These are phyloP conservation scores for Ceratonia siliqua DNA, from an alignment of 306 rosid genomes.

Conservation along the genomic window DNA sequence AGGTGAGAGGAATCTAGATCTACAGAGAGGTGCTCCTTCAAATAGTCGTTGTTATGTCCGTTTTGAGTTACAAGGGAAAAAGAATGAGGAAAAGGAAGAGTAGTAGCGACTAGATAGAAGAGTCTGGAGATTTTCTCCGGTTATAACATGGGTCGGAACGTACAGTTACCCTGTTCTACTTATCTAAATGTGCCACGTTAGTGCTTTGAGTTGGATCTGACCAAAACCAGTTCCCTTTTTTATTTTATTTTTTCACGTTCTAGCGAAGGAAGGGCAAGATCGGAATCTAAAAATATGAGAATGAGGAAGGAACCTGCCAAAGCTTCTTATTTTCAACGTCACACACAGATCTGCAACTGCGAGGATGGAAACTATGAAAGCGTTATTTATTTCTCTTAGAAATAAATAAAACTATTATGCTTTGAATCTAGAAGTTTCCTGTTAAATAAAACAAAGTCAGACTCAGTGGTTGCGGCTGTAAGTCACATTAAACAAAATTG, in stretches of 20 bases:
- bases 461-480: background rate
- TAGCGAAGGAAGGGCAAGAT: conserved; percentile 21
- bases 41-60: conserved; percentile 9
- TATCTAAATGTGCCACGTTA: conserved; percentile 33
- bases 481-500: too few relatives aligned
- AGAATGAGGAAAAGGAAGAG: background rate
- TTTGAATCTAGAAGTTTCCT: conserved; percentile 1
- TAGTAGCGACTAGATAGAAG: background rate
- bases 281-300: background rate
- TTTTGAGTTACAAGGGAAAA: conserved; percentile 10
- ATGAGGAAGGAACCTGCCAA: background rate
- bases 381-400: background rate
- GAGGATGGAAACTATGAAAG: background rate
- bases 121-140: conserved; percentile 20
- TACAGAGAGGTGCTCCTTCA: background rate
- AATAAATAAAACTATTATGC: background rate
- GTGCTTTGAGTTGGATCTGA: background rate
- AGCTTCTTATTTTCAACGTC: conserved; percentile 4
- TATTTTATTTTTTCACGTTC: too few relatives aligned
- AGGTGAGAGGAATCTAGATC: conserved; percentile 32
- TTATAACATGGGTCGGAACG: background rate
- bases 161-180: conserved; percentile 12
- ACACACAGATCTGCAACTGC: background rate
- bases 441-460: background rate
- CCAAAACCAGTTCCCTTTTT: background rate